phyloP scores from a whole-genome alignment of 306 rosid species.

The Spatholobus suberectus region DNA sequence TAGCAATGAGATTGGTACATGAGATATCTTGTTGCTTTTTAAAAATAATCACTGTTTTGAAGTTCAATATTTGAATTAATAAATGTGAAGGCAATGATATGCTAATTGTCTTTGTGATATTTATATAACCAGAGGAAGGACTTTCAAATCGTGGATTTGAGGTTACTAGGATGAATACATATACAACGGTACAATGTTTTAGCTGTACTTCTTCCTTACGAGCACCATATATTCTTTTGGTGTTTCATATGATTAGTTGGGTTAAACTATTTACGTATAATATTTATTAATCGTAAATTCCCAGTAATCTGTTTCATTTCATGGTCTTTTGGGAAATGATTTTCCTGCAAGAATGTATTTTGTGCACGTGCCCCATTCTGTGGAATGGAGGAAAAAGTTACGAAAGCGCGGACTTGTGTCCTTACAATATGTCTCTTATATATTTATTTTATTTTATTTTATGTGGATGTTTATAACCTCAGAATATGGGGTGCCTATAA shows the following conservation, averaged over 20 bases:
- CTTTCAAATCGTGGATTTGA: slow-evolving; percentile 89
- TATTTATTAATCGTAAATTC: slow-evolving; percentile 24
- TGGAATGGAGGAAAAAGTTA: background rate
- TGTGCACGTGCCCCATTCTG: slow-evolving; percentile 27
- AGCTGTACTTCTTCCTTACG: slow-evolving; percentile 19
- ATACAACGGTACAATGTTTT: slow-evolving; percentile 78
- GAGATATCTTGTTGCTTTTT: slow-evolving; percentile 20
- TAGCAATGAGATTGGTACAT: slow-evolving; percentile 83
- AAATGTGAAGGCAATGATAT: slow-evolving; percentile 3
- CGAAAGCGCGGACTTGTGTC: background rate
- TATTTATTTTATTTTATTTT: background rate
- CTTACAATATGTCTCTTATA: background rate
- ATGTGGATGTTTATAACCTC: background rate
- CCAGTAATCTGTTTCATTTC: slow-evolving; percentile 31
- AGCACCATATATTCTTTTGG: slow-evolving; percentile 32
- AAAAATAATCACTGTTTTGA: background rate
- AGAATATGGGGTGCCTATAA: slow-evolving; percentile 17
- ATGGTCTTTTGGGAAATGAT: background rate
- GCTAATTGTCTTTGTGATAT: slow-evolving; percentile 29
- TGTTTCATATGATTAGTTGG: slow-evolving; percentile 25
- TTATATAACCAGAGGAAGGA: slow-evolving; percentile 74
- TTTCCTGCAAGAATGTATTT: background rate
- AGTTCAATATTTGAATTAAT: background rate
- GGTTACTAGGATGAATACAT: slow-evolving; percentile 90
- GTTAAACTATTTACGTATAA: background rate